phyloP scores from a whole-genome alignment of 108 stramenopile species.

The Hondaea fermentalgiana region DNA sequence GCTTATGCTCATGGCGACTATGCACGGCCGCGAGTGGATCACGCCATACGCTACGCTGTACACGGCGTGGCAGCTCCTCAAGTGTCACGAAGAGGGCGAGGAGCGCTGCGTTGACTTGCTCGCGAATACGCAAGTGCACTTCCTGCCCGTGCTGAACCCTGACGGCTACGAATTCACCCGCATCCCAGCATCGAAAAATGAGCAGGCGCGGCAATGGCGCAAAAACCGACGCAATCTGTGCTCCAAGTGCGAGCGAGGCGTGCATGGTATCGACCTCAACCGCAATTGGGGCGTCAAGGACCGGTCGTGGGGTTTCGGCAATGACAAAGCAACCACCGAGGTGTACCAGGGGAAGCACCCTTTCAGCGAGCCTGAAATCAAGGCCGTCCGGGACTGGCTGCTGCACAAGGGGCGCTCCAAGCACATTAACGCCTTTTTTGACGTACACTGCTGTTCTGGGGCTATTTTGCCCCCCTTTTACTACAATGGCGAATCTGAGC shows the following conservation, averaged over 20 bases:
- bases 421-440: not conserved
- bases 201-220: not conserved
- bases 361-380: constrained; percentile 6
- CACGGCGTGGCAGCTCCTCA: not conserved
- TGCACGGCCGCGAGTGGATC: constrained; percentile 18
- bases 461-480: constrained; percentile 7
- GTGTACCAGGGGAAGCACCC: constrained; percentile 2
- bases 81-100: not conserved
- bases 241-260: constrained; percentile 19
- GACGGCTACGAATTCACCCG: constrained; percentile 7
- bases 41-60: not conserved
- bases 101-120: not conserved
- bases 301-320: not conserved
- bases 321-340: not conserved
- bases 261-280: constrained; percentile 4
- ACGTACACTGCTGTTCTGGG: constrained; percentile 14
- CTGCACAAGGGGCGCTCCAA: not conserved
- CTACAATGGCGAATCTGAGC: not conserved
- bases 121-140: not conserved
- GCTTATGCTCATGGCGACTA: constrained; percentile 3
- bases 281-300: constrained; percentile 18
- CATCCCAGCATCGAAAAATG: not conserved
- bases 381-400: constrained; percentile 12
- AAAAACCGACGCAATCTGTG: constrained; percentile 1
- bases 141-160: constrained; percentile 1